These are phyloP conservation scores for Rhynchosporium secalis DNA, from an alignment of 2,329 filamentous ascomycete species.

Conservation along the genomic window DNA sequence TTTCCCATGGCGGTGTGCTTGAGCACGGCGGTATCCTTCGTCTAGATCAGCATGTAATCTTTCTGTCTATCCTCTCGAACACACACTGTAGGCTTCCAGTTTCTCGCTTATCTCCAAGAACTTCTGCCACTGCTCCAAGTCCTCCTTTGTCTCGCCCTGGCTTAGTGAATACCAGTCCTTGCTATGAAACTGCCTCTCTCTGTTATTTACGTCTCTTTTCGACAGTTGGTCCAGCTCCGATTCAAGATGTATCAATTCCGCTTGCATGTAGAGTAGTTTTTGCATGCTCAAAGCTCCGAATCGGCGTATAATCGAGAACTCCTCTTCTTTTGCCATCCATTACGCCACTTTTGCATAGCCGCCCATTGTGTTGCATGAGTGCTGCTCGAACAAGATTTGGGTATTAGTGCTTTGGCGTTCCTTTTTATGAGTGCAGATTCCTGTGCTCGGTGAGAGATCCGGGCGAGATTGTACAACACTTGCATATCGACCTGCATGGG, in stretches of 20 bases:
- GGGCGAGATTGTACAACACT: too few relatives aligned
- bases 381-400: neutral
- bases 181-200: conserved; percentile 14
- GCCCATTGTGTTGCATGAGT: conserved; percentile 21
- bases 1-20: too few relatives aligned
- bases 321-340: conserved; percentile 37
- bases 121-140: conserved; percentile 31
- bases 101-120: conserved; percentile 26
- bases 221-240: conserved; percentile 25
- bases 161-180: conserved; percentile 32
- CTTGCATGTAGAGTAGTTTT: conserved; percentile 38
- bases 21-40: too few relatives aligned
- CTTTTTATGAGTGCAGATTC: too few relatives aligned
- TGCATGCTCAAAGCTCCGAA: conserved; percentile 36
- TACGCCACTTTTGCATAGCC: conserved; percentile 33
- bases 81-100: conserved; percentile 33
- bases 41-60: too few relatives aligned
- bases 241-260: conserved; percentile 37
- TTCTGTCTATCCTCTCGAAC: neutral
- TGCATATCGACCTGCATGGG: too few relatives aligned
- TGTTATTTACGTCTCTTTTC: conserved; percentile 18
- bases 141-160: conserved; percentile 17
- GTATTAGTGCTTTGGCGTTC: neutral
- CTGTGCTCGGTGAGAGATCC: too few relatives aligned
- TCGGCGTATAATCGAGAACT: conserved; percentile 37